A percentile compares a stretch with the other conserved stretches of the same genome.
These are phyloP conservation scores for Ustulina deusta DNA, from an alignment of 2,329 filamentous ascomycete species.

Conservation along the genomic window DNA sequence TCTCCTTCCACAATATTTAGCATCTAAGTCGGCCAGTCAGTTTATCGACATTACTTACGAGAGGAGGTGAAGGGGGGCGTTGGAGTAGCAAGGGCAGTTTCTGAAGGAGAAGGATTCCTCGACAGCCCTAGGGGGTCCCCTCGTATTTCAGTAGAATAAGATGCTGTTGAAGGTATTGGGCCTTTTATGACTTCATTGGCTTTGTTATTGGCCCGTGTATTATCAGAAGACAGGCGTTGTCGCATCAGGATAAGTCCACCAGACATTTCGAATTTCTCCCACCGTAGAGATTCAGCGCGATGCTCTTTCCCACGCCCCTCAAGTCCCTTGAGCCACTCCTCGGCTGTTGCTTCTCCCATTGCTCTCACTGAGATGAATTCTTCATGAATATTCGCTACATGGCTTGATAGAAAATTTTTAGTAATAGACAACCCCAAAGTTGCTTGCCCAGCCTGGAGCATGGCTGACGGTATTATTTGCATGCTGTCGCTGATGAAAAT, in stretches of 20 bases:
- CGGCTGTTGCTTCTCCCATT: conserved; percentile 75
- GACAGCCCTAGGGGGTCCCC: neutral
- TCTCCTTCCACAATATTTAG: conserved; percentile 20
- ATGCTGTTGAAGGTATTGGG: conserved; percentile 13
- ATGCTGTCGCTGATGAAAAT: conserved; percentile 72
- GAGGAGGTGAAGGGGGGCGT: neutral
- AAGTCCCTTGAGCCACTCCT: conserved; percentile 85
- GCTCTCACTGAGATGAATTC: conserved; percentile 73
- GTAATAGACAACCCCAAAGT: conserved; percentile 63
- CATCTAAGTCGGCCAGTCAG: neutral
- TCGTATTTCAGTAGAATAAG: neutral
- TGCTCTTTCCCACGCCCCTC: conserved; percentile 70
- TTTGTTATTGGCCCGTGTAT: neutral
- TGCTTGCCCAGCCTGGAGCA: conserved; percentile 64
- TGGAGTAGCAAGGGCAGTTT: neutral
- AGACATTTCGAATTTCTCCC: conserved; percentile 77
- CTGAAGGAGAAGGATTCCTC: no score
- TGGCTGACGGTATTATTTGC: conserved; percentile 68
- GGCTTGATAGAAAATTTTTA: conserved; percentile 74
- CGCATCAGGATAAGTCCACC: conserved; percentile 57
- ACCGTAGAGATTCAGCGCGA: conserved; percentile 72
- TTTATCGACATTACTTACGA: conserved; percentile 13
- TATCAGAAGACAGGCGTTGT: conserved; percentile 43
- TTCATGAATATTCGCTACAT: conserved; percentile 71
- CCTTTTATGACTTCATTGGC: neutral